Percentiles rank a stretch among this genome's conserved stretches.
Evolutionary conservation across 768 basidiomycete genomes (phyloP).

Genomic region (Dacryopinax primogenitus): DNA sequence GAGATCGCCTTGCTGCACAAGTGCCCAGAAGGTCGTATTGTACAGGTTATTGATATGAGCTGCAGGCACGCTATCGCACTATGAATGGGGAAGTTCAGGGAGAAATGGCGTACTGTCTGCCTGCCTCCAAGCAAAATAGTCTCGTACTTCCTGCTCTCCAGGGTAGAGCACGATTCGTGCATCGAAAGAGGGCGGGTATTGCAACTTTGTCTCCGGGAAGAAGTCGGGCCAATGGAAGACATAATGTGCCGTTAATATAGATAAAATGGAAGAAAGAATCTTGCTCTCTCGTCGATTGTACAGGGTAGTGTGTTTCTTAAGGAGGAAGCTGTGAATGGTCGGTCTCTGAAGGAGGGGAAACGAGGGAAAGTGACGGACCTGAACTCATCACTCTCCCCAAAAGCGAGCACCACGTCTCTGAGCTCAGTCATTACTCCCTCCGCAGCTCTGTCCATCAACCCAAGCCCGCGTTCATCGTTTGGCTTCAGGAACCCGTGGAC

Average conservation of each 20-base stretch:
- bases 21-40: constrained; percentile 91
- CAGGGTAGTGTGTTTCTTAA: constrained; percentile 57
- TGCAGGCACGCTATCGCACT: constrained; percentile 25
- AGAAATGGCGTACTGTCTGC: constrained; percentile 63
- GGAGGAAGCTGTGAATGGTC: constrained; percentile 55
- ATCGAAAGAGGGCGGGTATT: constrained; percentile 86
- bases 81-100: constrained; percentile 9
- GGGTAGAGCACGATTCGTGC: constrained; percentile 80
- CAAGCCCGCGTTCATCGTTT: constrained; percentile 74
- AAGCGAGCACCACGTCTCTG: constrained; percentile 72
- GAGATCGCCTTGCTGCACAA: constrained; percentile 71
- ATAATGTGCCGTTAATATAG: constrained; percentile 82
- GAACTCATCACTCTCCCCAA: constrained; percentile 96
- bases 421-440: constrained; percentile 66
- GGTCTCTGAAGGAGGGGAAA: background rate
- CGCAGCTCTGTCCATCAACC: constrained; percentile 89
- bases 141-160: constrained; percentile 51
- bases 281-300: constrained; percentile 82
- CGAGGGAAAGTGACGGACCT: constrained; percentile 40
- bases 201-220: constrained; percentile 57
- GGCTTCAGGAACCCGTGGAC: constrained; percentile 75
- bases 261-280: constrained; percentile 68
- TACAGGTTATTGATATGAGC: constrained; percentile 98
- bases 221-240: constrained; percentile 73
- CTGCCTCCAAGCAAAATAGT: constrained; percentile 95